Conservation (phyloP, 176 grass and related monocot species). For the Musa troglodytarum region DNA sequence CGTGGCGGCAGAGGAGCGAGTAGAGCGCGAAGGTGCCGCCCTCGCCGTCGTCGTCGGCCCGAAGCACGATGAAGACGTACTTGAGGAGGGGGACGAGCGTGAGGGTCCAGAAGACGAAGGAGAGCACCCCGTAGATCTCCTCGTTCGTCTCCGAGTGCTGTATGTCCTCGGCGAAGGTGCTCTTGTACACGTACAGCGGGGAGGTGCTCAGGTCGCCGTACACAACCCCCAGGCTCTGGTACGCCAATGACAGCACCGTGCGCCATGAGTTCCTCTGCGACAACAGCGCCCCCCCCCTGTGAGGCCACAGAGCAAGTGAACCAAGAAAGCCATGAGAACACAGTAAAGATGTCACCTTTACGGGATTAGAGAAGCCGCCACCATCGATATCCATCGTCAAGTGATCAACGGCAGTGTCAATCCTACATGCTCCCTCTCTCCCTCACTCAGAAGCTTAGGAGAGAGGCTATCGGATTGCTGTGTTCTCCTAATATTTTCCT, state of each 20-base stretch:
- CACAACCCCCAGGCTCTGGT: conserved; percentile 90
- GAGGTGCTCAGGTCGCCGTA: conserved; percentile 96
- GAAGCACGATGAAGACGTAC: conserved; percentile 95
- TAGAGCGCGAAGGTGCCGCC: conserved; percentile 98
- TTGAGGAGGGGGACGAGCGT: conserved; percentile 90
- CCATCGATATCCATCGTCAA: neutral
- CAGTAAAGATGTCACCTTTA: neutral
- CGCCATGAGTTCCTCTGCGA: conserved; percentile 42
- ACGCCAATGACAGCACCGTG: conserved; percentile 72
- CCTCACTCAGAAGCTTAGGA: too few relatives aligned
- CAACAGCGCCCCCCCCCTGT: neutral
- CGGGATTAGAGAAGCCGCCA: neutral
- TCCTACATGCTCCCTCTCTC: too few relatives aligned
- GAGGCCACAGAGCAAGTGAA: too few relatives aligned
- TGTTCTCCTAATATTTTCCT: too few relatives aligned
- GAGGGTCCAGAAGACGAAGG: conserved; percentile 99
- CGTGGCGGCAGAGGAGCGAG: conserved; percentile 90
- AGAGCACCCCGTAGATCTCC: conserved; percentile 94
- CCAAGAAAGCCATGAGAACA: too few relatives aligned
- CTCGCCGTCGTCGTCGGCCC: conserved; percentile 94
- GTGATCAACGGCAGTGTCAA: too few relatives aligned
- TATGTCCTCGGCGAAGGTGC: conserved; percentile 94
- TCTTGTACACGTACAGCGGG: conserved; percentile 95
- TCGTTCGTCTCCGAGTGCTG: conserved; percentile 94
- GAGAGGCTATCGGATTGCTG: too few relatives aligned